Evolutionary conservation across 768 basidiomycete species (phyloP).

Genomic region (Chalciporus chontae): DNA sequence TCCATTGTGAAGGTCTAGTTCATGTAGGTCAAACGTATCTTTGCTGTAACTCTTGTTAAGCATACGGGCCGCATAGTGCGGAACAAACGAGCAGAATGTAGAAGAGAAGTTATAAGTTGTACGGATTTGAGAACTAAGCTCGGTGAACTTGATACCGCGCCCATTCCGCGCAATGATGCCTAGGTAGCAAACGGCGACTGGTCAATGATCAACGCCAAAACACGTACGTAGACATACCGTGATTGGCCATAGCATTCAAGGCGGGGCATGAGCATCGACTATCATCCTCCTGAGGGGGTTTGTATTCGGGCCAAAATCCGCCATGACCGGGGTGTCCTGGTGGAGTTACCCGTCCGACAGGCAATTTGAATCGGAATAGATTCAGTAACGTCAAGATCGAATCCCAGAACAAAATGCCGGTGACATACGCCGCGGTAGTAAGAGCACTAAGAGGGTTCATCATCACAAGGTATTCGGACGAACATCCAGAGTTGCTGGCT

Average conservation of each 20-base stretch:
- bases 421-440: not conserved
- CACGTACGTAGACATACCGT: conserved; percentile 43
- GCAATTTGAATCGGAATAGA: conserved; percentile 9
- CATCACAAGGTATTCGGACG: not conserved
- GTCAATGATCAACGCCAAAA: not conserved
- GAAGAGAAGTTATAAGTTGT: conserved; percentile 67
- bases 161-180: conserved; percentile 59
- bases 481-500: not conserved
- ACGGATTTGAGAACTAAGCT: conserved; percentile 39
- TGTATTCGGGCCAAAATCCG: conserved; percentile 68
- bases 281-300: conserved; percentile 54
- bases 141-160: conserved; percentile 58
- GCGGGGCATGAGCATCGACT: conserved; percentile 71
- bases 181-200: conserved; percentile 26
- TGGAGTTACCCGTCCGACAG: conserved; percentile 50
- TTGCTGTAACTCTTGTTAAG: conserved; percentile 51
- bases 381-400: conserved; percentile 1
- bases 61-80: conserved; percentile 52
- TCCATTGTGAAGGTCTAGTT: conserved; percentile 70
- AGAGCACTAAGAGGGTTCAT: not conserved
- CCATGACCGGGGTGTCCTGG: conserved; percentile 49
- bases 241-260: conserved; percentile 77
- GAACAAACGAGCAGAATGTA: conserved; percentile 65
- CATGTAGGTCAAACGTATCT: conserved; percentile 61
- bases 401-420: not conserved